These are phyloP conservation scores for Rhodomyrtus psidioides DNA, from an alignment of 441 rosid species.

Conservation along the genomic window DNA sequence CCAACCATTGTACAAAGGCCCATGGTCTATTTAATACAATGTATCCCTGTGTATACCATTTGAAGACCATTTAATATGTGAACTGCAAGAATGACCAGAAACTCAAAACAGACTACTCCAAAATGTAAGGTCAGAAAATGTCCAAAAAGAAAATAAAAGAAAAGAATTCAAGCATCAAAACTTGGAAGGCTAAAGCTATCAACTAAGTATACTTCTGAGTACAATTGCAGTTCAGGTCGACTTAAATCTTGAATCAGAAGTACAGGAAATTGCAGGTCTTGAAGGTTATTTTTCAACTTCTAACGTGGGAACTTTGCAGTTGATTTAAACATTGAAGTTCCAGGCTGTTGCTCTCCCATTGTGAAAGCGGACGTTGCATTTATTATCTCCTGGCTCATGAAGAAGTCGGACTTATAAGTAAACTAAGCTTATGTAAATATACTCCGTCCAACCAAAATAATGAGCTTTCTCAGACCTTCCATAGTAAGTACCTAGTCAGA, in stretches of 20 bases:
- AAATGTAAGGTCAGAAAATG: not conserved
- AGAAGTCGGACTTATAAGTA: not conserved
- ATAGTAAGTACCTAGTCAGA: not conserved
- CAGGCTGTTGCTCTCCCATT: not conserved
- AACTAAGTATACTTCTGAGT: not conserved
- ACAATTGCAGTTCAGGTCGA: not conserved
- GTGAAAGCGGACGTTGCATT: not conserved
- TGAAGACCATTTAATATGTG: not conserved
- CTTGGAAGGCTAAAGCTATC: not conserved
- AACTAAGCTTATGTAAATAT: not conserved
- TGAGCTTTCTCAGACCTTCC: not conserved
- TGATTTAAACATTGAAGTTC: not conserved
- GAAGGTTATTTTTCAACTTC: not conserved
- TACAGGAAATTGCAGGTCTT: not conserved
- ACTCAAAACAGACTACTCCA: not conserved
- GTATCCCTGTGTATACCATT: conserved; percentile 42
- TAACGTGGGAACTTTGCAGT: not conserved
- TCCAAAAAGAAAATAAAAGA: not conserved
- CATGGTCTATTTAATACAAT: conserved; percentile 73
- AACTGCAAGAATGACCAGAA: not conserved
- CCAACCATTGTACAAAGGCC: conserved; percentile 77
- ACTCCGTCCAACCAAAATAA: not conserved
- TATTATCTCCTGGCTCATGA: not conserved
- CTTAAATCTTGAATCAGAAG: not conserved
- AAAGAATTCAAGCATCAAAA: not conserved